Evolutionary conservation across 345 rosid species (phyloP), one percentile per base, ranked within the genome.

Genomic region (Chamaenerion angustifolium): DNA sequence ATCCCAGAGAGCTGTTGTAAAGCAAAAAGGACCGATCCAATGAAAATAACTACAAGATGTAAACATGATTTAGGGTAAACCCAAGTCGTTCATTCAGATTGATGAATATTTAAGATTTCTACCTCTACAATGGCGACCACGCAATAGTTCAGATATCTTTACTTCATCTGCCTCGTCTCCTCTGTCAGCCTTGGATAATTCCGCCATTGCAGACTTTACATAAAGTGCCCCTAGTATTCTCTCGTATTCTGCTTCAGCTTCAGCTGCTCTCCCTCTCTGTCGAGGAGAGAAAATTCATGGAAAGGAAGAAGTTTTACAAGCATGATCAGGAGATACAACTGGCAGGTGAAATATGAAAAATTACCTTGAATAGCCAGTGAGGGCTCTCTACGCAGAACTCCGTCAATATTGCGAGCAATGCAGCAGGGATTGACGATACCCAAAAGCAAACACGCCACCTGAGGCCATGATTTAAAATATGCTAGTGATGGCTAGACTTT

Each of bases 401-500:
- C 79, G 85, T 79, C 37, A 75, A 58, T 31, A 85, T 42, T 48
- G 81, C 84, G 52, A 89, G 93, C 43, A 75, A 37, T 46, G 73
- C 80, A 45, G 97, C 94, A 59, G 95, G 97, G 69, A 78, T 53
- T 31, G 53, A 59, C 49, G 95, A 74, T 55, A 72, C 72, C 86
- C 79, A 79, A 67, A 89, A 89, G 63, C 95, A 85, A 57, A 79
- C 68, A 21, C 94, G 85, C 97, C 97, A 89, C 97, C 97, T 89
- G 71, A 43, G 15, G 8, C 40, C 41, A 59, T 21, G 45, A 49
- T 11, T 27, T 51, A 53, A 40, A 40, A 9, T 31, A 48, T 13
- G 15, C 41, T 16, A 49, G 10, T 8, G 8, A n/a, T 49, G 27
- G 37, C 37, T 49, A 12, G 25, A 21, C 40, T 12, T 49, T 12